Evolutionary conservation across 2,329 filamentous ascomycete genomes (phyloP).

Genomic region (Thelonectria discophora): DNA sequence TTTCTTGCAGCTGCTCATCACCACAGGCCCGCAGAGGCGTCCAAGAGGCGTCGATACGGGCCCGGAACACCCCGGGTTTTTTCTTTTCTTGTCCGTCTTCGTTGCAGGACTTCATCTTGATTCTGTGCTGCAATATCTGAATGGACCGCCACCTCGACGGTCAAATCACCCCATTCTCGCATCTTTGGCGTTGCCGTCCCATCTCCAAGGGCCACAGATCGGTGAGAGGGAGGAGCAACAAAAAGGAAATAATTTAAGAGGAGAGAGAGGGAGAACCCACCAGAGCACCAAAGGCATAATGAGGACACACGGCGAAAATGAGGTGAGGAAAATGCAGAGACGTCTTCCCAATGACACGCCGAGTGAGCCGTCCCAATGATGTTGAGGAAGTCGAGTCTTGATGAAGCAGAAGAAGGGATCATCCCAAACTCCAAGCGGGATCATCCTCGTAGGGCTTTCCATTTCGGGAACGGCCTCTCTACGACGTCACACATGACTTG

Average conservation of each 20-base stretch:
- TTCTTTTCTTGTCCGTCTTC: neutral
- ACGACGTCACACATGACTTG: conserved; percentile 7
- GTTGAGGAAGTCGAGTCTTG: neutral
- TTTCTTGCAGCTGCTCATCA: no score
- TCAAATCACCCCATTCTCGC: conserved; percentile 24
- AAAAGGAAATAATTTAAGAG: neutral
- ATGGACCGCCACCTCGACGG: neutral
- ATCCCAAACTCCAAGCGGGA: neutral
- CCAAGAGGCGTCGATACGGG: neutral
- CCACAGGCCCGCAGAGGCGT: no score
- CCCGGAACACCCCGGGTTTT: conserved; percentile 30
- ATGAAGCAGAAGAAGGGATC: neutral
- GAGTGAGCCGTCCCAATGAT: neutral
- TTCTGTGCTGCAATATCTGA: conserved; percentile 1
- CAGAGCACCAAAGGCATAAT: conserved; percentile 3
- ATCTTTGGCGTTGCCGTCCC: neutral
- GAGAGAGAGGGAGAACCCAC: neutral
- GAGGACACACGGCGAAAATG: neutral
- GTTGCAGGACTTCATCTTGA: neutral
- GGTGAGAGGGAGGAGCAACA: neutral
- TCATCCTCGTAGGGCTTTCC: conserved; percentile 4
- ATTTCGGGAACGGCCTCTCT: neutral
- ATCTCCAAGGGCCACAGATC: conserved; percentile 6
- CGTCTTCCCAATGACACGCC: conserved; percentile 12
- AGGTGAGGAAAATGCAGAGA: neutral